A percentile compares a stretch with the other conserved stretches of the same genome.
phyloP scores from a whole-genome alignment of 208 protist genomes.

The Leishmania mexicana region DNA sequence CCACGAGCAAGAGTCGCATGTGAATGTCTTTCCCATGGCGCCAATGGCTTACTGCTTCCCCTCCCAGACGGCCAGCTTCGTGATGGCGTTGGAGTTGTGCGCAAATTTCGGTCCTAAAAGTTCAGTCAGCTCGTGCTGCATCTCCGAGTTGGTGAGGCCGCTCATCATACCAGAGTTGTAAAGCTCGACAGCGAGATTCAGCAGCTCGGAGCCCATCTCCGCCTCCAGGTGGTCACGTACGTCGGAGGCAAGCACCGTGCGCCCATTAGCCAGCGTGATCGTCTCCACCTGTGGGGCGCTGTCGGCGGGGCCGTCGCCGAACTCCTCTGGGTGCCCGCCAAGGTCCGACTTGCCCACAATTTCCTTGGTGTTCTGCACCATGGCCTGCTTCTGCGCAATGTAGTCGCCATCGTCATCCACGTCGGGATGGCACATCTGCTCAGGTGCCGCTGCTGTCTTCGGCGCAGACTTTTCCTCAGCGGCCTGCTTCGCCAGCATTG shows the following conservation, averaged over 20 bases:
- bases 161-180: conserved; percentile 70
- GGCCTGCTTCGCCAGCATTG: conserved; percentile 78
- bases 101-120: conserved; percentile 64
- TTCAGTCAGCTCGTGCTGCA: conserved; percentile 70
- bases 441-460: conserved; percentile 14
- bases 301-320: conserved; percentile 67
- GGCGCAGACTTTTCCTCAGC: conserved; percentile 30
- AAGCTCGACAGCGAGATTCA: conserved; percentile 75
- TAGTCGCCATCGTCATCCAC: conserved; percentile 88
- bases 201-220: conserved; percentile 65
- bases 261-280: conserved; percentile 67
- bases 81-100: conserved; percentile 87
- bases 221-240: conserved; percentile 66
- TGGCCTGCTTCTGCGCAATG: conserved; percentile 85
- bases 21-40: background rate
- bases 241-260: conserved; percentile 54
- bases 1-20: background rate
- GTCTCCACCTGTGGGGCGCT: conserved; percentile 65
- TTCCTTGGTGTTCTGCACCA: conserved; percentile 72
- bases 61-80: conserved; percentile 82
- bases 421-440: conserved; percentile 47
- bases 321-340: conserved; percentile 86
- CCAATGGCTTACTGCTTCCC: conserved; percentile 63
- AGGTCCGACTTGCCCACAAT: conserved; percentile 81
- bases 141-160: conserved; percentile 64